Percentiles rank a stretch among this genome's conserved stretches.
Conservation (phyloP, 805 yeast species). For the Barnettozyma populi region DNA sequence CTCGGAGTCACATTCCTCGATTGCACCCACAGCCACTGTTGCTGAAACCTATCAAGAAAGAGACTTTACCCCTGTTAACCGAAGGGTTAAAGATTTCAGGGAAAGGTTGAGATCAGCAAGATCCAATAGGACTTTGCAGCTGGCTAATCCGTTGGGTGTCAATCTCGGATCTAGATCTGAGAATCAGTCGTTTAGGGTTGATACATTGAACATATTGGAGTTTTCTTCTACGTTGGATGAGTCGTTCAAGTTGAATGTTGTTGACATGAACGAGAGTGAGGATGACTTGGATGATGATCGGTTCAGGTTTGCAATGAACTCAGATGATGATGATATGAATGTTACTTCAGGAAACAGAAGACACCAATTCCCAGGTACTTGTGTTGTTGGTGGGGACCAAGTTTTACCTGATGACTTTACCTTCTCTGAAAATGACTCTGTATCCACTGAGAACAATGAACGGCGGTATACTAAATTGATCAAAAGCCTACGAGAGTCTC, state of each 20-base stretch:
- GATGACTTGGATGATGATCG: not conserved
- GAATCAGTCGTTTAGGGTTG: not conserved
- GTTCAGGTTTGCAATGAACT: not conserved
- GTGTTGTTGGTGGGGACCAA: constrained; percentile 1
- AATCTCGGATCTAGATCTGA: not conserved
- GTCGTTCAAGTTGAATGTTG: constrained; percentile 5
- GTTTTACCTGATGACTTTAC: constrained; percentile 5
- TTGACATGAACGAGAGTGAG: constrained; percentile 6
- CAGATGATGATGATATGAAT: not conserved
- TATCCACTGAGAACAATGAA: not conserved
- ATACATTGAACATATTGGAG: not conserved
- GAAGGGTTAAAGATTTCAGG: constrained; percentile 2
- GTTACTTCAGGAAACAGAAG: not conserved
- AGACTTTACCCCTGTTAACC: not conserved
- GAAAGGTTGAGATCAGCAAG: constrained; percentile 2
- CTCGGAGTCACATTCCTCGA: not conserved
- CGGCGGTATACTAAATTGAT: not conserved
- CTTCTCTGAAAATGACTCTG: not conserved
- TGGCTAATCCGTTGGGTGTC: not conserved
- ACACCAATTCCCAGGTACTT: not conserved
- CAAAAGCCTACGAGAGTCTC: not conserved
- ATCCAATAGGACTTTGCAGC: not conserved
- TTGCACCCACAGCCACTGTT: not conserved
- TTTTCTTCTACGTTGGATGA: constrained; percentile 3
- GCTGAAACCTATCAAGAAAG: not conserved